These are phyloP conservation scores for Corrigiola litoralis DNA, from an alignment of 179 eudicot species.

Conservation along the genomic window DNA sequence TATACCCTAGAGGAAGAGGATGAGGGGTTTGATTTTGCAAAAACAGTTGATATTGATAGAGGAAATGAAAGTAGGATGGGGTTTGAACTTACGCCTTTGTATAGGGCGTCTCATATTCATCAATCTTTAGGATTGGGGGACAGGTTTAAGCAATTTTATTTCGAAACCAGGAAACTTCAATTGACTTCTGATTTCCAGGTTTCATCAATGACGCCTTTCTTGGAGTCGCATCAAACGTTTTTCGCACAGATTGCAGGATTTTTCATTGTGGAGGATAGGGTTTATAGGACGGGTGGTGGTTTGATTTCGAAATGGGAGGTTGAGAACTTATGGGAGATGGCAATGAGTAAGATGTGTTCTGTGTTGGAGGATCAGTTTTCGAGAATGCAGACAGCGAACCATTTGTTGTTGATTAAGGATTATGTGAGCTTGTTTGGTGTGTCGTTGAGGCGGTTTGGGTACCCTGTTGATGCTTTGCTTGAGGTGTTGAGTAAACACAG, in stretches of 20 bases:
- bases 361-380: conserved; percentile 96
- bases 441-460: conserved; percentile 78
- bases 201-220: conserved; percentile 86
- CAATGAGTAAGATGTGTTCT: conserved; percentile 92
- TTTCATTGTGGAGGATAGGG: conserved; percentile 89
- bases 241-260: conserved; percentile 97
- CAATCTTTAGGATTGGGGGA: conserved; percentile 72
- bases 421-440: conserved; percentile 93
- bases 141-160: conserved; percentile 74
- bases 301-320: conserved; percentile 91
- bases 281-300: conserved; percentile 86
- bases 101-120: conserved; percentile 80
- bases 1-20: conserved; percentile 89
- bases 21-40: conserved; percentile 45
- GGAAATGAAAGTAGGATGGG: conserved; percentile 29
- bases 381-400: conserved; percentile 93
- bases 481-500: conserved; percentile 93
- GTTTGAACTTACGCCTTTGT: conserved; percentile 83
- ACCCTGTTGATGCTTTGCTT: conserved; percentile 82
- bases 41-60: conserved; percentile 29
- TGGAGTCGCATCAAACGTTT: conserved; percentile 94
- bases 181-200: conserved; percentile 95
- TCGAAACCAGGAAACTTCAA: conserved; percentile 83
- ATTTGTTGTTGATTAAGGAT: conserved; percentile 91
- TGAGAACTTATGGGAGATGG: conserved; percentile 93